Evolutionary conservation across 2,329 filamentous ascomycete species (phyloP).

Genomic region (Thelonectria olida): DNA sequence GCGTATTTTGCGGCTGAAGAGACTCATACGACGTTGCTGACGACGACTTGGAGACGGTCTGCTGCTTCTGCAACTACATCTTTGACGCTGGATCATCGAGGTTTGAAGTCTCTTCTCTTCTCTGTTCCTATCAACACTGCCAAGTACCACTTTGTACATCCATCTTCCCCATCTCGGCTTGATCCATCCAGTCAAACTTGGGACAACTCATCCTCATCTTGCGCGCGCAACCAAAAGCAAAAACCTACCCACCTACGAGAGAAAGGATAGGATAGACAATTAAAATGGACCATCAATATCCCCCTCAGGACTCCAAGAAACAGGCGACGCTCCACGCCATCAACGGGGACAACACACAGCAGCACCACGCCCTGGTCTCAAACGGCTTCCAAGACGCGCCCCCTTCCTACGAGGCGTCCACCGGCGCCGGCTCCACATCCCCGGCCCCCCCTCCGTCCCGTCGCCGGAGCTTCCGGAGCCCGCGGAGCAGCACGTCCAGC

Average conservation of each 20-base stretch:
- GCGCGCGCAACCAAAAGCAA: not conserved
- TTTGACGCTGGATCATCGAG: not conserved
- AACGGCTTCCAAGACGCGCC: conserved; percentile 14
- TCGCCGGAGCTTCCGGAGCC: not conserved
- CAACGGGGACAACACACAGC: not conserved
- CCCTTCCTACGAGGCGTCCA: conserved; percentile 20
- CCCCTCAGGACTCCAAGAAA: not conserved
- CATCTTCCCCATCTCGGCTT: not conserved
- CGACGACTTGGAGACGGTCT: not conserved
- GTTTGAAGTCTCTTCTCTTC: not conserved
- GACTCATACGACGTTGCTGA: conserved; percentile 17
- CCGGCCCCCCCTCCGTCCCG: not conserved
- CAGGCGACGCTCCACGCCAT: not conserved
- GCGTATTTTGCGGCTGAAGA: not conserved
- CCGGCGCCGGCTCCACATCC: not conserved
- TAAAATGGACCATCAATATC: not conserved
- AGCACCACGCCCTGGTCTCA: not conserved
- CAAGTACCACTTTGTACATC: not conserved
- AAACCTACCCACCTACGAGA: not conserved
- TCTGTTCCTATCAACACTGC: not conserved
- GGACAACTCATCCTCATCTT: conserved; percentile 3
- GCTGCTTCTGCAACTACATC: not conserved
- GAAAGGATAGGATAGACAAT: no score
- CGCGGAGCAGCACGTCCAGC: conserved; percentile 11
- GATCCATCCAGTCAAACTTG: not conserved